phyloP scores from a whole-genome alignment of 129 eudicot genomes.

The Saposhnikovia divaricata region DNA sequence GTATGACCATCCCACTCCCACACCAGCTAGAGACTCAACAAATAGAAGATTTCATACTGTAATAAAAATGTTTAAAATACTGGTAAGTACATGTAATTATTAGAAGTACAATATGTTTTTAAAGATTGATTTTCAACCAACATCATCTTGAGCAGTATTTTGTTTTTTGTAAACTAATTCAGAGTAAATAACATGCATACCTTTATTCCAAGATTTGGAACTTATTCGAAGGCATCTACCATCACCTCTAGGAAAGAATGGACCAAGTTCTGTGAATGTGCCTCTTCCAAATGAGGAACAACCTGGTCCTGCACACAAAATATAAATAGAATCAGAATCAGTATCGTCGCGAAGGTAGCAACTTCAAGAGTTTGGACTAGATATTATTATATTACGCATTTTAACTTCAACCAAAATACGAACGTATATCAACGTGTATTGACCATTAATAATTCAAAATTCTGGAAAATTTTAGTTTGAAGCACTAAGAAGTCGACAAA shows the following conservation, averaged over 20 bases:
- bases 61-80: neutral
- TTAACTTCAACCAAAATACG: no score
- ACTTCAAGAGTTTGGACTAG: no score
- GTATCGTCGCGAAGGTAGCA: no score
- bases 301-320: slow-evolving; percentile 73
- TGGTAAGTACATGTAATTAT: neutral
- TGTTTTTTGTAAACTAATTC: neutral
- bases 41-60: slow-evolving; percentile 84
- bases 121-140: neutral
- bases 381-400: no score
- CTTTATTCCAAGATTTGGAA: slow-evolving; percentile 87
- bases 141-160: neutral
- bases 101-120: no score
- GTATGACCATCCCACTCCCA: slow-evolving; percentile 76
- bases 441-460: no score
- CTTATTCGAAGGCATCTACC: slow-evolving; percentile 74
- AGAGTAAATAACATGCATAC: slow-evolving; percentile 14
- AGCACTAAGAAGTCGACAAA: no score
- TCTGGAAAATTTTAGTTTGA: no score
- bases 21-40: slow-evolving; percentile 95
- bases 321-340: neutral
- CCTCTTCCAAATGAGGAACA: slow-evolving; percentile 98
- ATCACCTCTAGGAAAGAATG: slow-evolving; percentile 81
- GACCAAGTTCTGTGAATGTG: slow-evolving; percentile 94
- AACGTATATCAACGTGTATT: no score